Base-by-base conservation (phyloP, 2,329 filamentous ascomycete species). In the Pseudocercospora crystallina region DNA sequence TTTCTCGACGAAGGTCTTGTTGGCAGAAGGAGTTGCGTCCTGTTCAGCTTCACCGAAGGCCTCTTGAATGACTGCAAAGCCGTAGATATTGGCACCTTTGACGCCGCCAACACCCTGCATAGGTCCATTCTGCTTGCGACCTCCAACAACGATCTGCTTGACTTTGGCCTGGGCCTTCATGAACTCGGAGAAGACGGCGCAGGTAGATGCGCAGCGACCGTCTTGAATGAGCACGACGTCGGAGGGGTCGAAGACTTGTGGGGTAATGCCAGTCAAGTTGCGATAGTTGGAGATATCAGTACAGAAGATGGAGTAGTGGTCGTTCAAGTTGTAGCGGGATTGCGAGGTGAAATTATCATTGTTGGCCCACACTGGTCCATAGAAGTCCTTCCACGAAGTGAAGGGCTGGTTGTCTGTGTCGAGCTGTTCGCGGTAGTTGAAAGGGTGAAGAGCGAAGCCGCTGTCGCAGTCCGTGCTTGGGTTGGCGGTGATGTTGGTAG, bases 141-240 rank as follows among this genome's bases (percentile, higher is more conserved):
- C 73, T 9, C 72, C 73, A 8, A 73, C 54, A 0, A 61, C 70
- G 26, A 75, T 65, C 35, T 65, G 67, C 31, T 66, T 62, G n/a
- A 72, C 69, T 17, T 57, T 60, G 15, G 65, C 71, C 57, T 72
- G 67, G 40, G 68, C 67, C 20, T 71, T 71, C 57, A 75, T 68
- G 14, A 74, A 62, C 47, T 75, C 72, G 20, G 65, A 58, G 45
- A 70, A 71, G 37, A 74, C 65, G 42, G 71, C 67, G 54, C 73
- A 75, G 8, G 72, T 72, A 2, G 70, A 73, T 2, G 68, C 69
- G 59, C 73, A 75, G 60, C 64, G 62, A 43, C 72, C 72, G 52
- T 75, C 73, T 55, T 69, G 65, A 2, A 75, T 56, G 29, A 74
- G 67, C 30, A 74, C 63, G 47, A 75, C 71, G 54, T 74, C 65